Evolutionary conservation across 306 rosid genomes (phyloP), one percentile per base, ranked within the genome.

Genomic region (Clitoria ternatea): DNA sequence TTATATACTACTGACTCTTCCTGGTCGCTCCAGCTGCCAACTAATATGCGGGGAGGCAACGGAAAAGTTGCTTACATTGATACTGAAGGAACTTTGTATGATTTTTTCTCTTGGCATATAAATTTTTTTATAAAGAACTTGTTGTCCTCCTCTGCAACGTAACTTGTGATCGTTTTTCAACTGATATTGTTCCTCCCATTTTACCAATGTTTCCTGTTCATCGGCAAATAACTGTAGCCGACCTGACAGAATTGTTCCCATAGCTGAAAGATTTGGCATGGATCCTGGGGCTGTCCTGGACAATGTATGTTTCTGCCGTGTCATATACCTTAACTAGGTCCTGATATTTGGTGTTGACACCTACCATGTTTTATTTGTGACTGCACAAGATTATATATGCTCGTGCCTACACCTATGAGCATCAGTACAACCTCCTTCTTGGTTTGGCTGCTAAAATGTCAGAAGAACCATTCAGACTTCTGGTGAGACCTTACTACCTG

Each of bases 21-120:
- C 12, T 50, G 65, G 35, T 20, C 56, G 32, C 49, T 74, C 78
- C 88, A 93, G 98, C 94, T 93, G 73, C 98, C 98, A 42, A 88
- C 87, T 22, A 74, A 55, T 73, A 93, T 93, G 98, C 76, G 76
- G 39, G 98, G 98, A 80, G 98, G 98, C 72, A 90, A 88, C 52
- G 98, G 98, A 71, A 93, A 93, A 84, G 97, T 93, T 80, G 98
- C 98, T 53, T 90, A 90, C 89, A 88, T 94, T 68, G 98, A 94
- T 80, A 94, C 98, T 13, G 97, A 94, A 83, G 98, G 96, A 71
- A 94, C 98, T 49, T 94, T 94, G 98, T 89, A 90, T 84, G 91
- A 75, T 79, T 66, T 65, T 36, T 40, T 72, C 45, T 62, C 60
- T 50, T 80, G 14, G 13, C 19, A 23, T 70, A 64, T 52, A 6